Percentiles rank a stretch among this genome's conserved stretches.
These are phyloP conservation scores for Gloeophyllum trabeum DNA, from an alignment of 768 basidiomycete genomes.

Conservation along the genomic window DNA sequence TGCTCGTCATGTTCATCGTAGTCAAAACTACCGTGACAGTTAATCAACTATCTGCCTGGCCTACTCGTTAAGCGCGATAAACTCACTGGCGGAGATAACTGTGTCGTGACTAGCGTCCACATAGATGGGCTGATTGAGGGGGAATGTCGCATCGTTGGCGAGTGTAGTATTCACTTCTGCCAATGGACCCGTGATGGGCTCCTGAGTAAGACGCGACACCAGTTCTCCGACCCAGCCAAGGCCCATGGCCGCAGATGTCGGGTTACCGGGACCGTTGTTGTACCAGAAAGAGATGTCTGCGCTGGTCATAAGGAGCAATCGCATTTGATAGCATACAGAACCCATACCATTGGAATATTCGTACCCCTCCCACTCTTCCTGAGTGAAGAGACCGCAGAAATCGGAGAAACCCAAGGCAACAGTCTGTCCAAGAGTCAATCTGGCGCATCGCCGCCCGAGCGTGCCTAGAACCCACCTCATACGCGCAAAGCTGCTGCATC, in stretches of 20 bases:
- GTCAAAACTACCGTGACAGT: no score
- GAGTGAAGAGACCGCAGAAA: slow-evolving; percentile 30
- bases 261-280: neutral
- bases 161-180: neutral
- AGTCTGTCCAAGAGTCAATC: slow-evolving; percentile 14
- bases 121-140: neutral
- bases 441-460: neutral
- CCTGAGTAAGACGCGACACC: neutral
- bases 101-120: neutral
- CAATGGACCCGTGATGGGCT: no score
- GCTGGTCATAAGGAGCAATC: neutral
- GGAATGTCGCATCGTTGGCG: neutral
- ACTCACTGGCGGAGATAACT: no score
- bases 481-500: slow-evolving; percentile 28
- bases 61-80: no score
- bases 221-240: neutral
- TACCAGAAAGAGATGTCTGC: neutral
- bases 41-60: no score
- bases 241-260: neutral
- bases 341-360: slow-evolving; percentile 18
- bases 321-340: slow-evolving; percentile 34
- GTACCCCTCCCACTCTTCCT: slow-evolving; percentile 30
- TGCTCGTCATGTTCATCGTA: no score
- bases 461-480: slow-evolving; percentile 18
- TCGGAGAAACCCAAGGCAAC: slow-evolving; percentile 27